A percentile compares a stretch with the other conserved stretches of the same genome.
Conservation (phyloP, 2,329 filamentous ascomycete species). For the Aureobasidium sp. region DNA sequence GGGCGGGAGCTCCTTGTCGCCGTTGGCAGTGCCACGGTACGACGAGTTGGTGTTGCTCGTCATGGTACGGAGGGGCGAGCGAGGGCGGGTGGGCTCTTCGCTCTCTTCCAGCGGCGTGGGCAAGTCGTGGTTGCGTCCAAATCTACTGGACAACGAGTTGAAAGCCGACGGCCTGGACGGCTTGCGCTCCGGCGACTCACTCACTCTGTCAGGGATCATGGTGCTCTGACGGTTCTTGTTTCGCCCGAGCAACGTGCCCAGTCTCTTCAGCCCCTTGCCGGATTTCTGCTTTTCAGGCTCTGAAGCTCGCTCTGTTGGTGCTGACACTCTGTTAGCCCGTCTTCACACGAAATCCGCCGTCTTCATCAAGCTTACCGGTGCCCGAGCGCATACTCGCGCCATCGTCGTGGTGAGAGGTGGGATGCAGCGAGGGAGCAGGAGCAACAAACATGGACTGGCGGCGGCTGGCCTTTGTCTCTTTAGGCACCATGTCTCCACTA, state of each 20-base stretch:
- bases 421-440: constrained; percentile 23
- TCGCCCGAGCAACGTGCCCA: constrained; percentile 63
- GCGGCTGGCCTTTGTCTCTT: background rate
- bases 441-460: constrained; percentile 16
- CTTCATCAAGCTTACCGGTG: constrained; percentile 32
- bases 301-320: background rate
- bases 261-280: constrained; percentile 46
- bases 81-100: constrained; percentile 24
- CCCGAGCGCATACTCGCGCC: constrained; percentile 49
- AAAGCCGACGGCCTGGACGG: constrained; percentile 45
- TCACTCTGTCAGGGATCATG: constrained; percentile 23
- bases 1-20: background rate
- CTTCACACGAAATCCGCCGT: background rate
- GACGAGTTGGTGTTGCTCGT: constrained; percentile 12
- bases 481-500: constrained; percentile 5
- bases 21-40: constrained; percentile 1
- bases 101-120: constrained; percentile 35
- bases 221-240: constrained; percentile 51
- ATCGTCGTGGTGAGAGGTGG: constrained; percentile 42
- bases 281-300: constrained; percentile 30
- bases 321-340: constrained; percentile 41
- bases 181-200: constrained; percentile 47
- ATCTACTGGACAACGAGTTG: constrained; percentile 54
- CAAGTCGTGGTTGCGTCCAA: constrained; percentile 57
- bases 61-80: constrained; percentile 24